A percentile compares a stretch with the other conserved stretches of the same genome.
Evolutionary conservation across 2,329 filamentous ascomycete genomes (phyloP).

Genomic region (Aspergillus awamori): DNA sequence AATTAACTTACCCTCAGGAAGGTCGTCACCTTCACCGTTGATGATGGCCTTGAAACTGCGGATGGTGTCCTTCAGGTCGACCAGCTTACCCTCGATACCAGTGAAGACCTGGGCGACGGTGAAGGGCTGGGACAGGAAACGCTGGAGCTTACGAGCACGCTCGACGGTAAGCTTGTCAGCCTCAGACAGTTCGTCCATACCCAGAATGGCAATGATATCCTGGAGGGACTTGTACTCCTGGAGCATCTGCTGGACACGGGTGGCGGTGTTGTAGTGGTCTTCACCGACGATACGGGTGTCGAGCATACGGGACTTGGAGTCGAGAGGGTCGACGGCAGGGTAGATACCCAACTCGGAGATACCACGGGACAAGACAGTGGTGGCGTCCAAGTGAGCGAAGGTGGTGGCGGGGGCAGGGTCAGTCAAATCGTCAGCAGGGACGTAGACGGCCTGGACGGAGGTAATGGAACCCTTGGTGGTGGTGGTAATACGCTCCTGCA

Average conservation of each 20-base stretch:
- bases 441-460: slow-evolving; percentile 99
- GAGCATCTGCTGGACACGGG: slow-evolving; percentile 96
- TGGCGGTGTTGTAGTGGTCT: slow-evolving; percentile 95
- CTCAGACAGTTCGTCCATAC: slow-evolving; percentile 99
- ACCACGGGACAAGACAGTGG: slow-evolving; percentile 99
- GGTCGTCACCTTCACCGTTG: slow-evolving; percentile 88
- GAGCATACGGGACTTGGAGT: slow-evolving; percentile 99
- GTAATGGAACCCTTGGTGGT: slow-evolving; percentile 99
- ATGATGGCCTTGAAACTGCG: slow-evolving; percentile 96
- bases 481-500: slow-evolving; percentile 99
- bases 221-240: slow-evolving; percentile 99
- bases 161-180: slow-evolving; percentile 99
- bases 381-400: slow-evolving; percentile 99
- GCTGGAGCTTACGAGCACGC: slow-evolving; percentile 99
- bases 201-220: slow-evolving; percentile 99
- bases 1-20: slow-evolving; percentile 77
- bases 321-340: slow-evolving; percentile 98
- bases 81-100: slow-evolving; percentile 92
- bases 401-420: slow-evolving; percentile 99
- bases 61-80: slow-evolving; percentile 99
- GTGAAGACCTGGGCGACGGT: slow-evolving; percentile 74
- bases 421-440: slow-evolving; percentile 99
- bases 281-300: slow-evolving; percentile 98
- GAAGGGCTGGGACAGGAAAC: slow-evolving; percentile 99
- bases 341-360: slow-evolving; percentile 99